Conservation (phyloP, 495 filamentous ascomycete species). For the Penicillium daleae region DNA sequence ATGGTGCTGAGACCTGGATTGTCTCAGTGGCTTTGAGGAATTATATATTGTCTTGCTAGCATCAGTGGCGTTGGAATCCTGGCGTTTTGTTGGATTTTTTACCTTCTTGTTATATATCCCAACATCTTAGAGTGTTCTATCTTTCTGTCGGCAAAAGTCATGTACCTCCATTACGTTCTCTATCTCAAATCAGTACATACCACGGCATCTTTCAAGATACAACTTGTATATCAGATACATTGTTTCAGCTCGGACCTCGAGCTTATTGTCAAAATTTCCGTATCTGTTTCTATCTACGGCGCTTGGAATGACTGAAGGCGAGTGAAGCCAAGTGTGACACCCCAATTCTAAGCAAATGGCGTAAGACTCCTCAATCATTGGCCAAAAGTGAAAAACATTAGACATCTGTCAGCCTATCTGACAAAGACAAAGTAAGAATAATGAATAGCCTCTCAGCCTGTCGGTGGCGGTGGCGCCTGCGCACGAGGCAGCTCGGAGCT, state of each 20-base stretch:
- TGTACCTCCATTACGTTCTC: not conserved
- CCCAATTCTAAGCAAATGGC: constrained; percentile 12
- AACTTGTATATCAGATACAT: not conserved
- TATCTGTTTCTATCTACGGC: not conserved
- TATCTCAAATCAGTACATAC: constrained; percentile 6
- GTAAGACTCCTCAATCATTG: not conserved
- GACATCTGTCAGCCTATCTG: not conserved
- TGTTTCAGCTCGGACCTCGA: not conserved
- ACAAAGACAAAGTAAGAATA: constrained; percentile 9
- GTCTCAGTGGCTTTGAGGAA: constrained; percentile 2
- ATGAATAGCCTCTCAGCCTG: not conserved
- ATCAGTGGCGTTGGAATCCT: constrained; percentile 31
- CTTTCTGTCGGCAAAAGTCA: not conserved
- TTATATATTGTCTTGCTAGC: constrained; percentile 23
- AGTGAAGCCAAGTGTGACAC: not conserved
- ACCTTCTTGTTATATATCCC: constrained; percentile 27
- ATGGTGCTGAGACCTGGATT: not conserved
- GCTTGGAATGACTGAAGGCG: not conserved
- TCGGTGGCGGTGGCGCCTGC: not conserved
- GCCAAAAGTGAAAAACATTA: not conserved
- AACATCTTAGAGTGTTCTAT: constrained; percentile 14
- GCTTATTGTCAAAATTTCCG: not conserved
- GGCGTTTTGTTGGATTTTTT: constrained; percentile 16
- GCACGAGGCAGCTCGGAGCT: constrained; percentile 8
- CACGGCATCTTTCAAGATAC: not conserved